Evolutionary conservation across 371 early-diverging fungal species (phyloP).

Genomic region (Mortierella sp.): DNA sequence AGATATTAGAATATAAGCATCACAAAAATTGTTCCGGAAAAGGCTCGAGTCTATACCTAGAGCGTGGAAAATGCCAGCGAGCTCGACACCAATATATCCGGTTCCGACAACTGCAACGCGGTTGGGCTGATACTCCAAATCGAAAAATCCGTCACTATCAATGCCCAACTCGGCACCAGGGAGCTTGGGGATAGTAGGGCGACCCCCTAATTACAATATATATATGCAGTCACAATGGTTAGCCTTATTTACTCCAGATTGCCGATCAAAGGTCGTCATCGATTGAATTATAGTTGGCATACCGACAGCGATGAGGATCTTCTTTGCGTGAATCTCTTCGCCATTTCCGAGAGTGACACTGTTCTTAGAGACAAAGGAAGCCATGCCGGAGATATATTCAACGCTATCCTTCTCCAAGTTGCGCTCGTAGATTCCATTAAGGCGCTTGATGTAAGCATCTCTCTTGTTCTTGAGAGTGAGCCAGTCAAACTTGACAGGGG

Average conservation of each 20-base stretch:
- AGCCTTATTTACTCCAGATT: neutral
- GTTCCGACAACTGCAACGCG: conserved; percentile 91
- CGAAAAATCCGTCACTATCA: conserved; percentile 97
- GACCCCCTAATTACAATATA: conserved; percentile 70
- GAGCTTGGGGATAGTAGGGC: conserved; percentile 76
- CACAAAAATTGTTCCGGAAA: neutral
- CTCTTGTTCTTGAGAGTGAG: conserved; percentile 86
- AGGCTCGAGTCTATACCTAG: conserved; percentile 60
- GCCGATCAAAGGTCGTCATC: neutral
- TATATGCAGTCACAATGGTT: neutral
- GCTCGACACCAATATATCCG: conserved; percentile 97
- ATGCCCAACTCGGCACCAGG: conserved; percentile 92
- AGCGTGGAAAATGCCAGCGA: conserved; percentile 94
- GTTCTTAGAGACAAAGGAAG: conserved; percentile 82
- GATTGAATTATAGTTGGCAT: conserved; percentile 18
- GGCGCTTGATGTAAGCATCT: conserved; percentile 94
- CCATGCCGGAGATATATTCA: conserved; percentile 86
- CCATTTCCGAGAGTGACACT: conserved; percentile 79
- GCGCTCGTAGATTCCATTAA: conserved; percentile 96
- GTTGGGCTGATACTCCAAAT: conserved; percentile 91
- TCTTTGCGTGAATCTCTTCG: conserved; percentile 75
- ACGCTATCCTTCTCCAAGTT: conserved; percentile 92
- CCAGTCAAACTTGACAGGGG: conserved; percentile 75
- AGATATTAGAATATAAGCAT: neutral
- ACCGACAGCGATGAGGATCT: conserved; percentile 93